Conservation (phyloP, 441 rosid species). For the Arabidopsis lyrata region DNA sequence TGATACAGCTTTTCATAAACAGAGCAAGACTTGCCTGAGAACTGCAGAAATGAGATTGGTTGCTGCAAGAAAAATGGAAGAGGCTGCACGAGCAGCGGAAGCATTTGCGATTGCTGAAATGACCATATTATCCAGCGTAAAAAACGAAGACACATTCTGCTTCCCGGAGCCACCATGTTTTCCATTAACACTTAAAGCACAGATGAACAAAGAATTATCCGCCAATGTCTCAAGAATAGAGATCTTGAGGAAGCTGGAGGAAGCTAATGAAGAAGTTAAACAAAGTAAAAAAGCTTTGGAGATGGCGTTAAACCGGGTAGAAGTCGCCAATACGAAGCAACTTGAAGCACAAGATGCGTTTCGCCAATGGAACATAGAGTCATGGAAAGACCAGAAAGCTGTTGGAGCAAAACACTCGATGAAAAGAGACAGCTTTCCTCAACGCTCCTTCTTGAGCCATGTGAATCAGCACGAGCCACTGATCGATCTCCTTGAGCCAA, state of each 20-base stretch:
- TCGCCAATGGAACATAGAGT: constrained; percentile 67
- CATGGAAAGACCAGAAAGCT: constrained; percentile 49
- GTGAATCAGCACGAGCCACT: constrained; percentile 39
- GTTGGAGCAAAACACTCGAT: constrained; percentile 31
- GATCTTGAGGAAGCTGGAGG: constrained; percentile 71
- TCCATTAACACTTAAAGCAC: constrained; percentile 49
- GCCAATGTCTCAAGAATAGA: constrained; percentile 48
- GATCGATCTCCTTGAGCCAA: constrained; percentile 49
- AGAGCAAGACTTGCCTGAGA: constrained; percentile 48
- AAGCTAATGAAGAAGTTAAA: constrained; percentile 80
- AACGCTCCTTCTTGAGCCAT: constrained; percentile 53
- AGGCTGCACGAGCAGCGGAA: constrained; percentile 88
- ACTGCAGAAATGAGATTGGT: constrained; percentile 76
- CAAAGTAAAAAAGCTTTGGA: constrained; percentile 72
- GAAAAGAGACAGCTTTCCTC: constrained; percentile 48
- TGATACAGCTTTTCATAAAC: constrained; percentile 47
- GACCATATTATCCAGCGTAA: constrained; percentile 48
- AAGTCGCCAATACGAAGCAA: constrained; percentile 72
- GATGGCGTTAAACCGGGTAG: constrained; percentile 67
- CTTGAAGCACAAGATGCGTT: constrained; percentile 78
- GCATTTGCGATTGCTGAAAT: constrained; percentile 81
- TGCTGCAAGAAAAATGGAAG: constrained; percentile 94
- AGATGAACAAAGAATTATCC: constrained; percentile 40
- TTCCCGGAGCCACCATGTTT: constrained; percentile 57
- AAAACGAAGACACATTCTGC: constrained; percentile 42